Percentiles rank a stretch among this genome's conserved stretches.
Evolutionary conservation across 805 yeast species (phyloP).

Genomic region (Candida multigemmis): DNA sequence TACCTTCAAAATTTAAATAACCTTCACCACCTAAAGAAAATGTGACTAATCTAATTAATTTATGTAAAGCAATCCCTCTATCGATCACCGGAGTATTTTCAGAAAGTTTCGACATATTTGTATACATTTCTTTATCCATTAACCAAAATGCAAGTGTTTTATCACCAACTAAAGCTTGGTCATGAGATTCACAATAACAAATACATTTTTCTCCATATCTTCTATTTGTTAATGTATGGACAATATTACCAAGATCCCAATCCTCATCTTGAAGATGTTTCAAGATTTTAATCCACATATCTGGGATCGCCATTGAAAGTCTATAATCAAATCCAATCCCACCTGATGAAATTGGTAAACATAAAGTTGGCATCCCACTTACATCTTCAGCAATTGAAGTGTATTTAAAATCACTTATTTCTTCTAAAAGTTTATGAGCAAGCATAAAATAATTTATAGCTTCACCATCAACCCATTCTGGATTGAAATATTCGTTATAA

Average conservation of each 20-base stretch:
- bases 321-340: slow-evolving; percentile 94
- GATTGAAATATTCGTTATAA: slow-evolving; percentile 82
- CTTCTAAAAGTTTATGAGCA: slow-evolving; percentile 71
- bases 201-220: slow-evolving; percentile 84
- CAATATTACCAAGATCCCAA: slow-evolving; percentile 82
- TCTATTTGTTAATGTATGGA: slow-evolving; percentile 77
- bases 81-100: slow-evolving; percentile 73
- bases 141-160: slow-evolving; percentile 96
- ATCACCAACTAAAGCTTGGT: slow-evolving; percentile 96
- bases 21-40: slow-evolving; percentile 96
- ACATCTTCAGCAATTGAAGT: slow-evolving; percentile 94
- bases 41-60: slow-evolving; percentile 80
- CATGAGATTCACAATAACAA: slow-evolving; percentile 91
- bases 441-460: slow-evolving; percentile 82
- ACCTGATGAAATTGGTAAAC: slow-evolving; percentile 63
- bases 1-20: slow-evolving; percentile 91
- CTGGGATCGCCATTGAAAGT: slow-evolving; percentile 95
- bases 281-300: slow-evolving; percentile 95
- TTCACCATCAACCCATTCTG: slow-evolving; percentile 73
- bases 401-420: slow-evolving; percentile 36
- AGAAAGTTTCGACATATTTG: slow-evolving; percentile 77
- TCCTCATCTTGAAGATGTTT: slow-evolving; percentile 81
- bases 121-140: slow-evolving; percentile 98
- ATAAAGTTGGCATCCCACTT: slow-evolving; percentile 93
- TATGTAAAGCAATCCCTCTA: slow-evolving; percentile 86